Percentiles rank a stretch among this genome's conserved stretches.
Conservation (phyloP, 805 yeast species). For the Candida caryicola region DNA sequence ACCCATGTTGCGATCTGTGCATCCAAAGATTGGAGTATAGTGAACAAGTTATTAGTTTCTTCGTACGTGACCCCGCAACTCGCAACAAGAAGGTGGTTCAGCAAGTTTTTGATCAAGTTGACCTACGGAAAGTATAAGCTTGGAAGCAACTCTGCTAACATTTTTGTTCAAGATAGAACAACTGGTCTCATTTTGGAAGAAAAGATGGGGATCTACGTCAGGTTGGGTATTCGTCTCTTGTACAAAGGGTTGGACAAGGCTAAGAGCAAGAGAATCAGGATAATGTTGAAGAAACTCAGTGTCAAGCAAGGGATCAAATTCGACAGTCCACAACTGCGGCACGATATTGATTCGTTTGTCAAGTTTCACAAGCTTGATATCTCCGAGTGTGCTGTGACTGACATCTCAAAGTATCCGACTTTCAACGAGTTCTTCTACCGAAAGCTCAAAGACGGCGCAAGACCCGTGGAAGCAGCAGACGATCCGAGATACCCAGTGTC, state of each 20-base stretch:
- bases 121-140: constrained; percentile 85
- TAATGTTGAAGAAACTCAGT: constrained; percentile 62
- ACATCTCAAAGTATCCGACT: constrained; percentile 52
- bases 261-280: constrained; percentile 56
- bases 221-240: constrained; percentile 80
- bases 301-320: constrained; percentile 81
- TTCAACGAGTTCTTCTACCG: constrained; percentile 92
- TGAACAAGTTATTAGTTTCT: constrained; percentile 59
- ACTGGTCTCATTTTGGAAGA: constrained; percentile 92
- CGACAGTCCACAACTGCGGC: constrained; percentile 64
- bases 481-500: constrained; percentile 56
- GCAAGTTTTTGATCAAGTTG: constrained; percentile 75
- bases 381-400: constrained; percentile 56
- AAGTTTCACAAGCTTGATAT: constrained; percentile 79
- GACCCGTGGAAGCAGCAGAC: constrained; percentile 62
- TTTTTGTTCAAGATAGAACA: constrained; percentile 85
- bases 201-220: constrained; percentile 83
- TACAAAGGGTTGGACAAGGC: constrained; percentile 72
- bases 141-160: constrained; percentile 88
- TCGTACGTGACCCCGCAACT: constrained; percentile 74
- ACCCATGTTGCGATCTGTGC: constrained; percentile 88
- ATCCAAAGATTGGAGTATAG: constrained; percentile 69
- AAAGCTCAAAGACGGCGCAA: constrained; percentile 63
- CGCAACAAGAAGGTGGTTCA: constrained; percentile 88
- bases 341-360: constrained; percentile 72